These are phyloP conservation scores for Priceomyces carsonii DNA, from an alignment of 805 yeast species.

Conservation along the genomic window DNA sequence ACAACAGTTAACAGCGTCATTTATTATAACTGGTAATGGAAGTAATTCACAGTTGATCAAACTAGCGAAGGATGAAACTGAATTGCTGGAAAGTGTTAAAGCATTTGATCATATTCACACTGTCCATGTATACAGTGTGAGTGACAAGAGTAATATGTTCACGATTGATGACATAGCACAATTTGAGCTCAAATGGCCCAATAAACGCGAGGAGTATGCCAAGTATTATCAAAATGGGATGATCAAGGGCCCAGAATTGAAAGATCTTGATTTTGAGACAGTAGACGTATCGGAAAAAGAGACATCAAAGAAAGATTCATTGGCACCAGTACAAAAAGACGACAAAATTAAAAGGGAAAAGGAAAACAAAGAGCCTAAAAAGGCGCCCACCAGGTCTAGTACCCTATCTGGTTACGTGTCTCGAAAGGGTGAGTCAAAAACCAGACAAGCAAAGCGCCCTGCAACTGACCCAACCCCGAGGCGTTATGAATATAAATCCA, in stretches of 20 bases:
- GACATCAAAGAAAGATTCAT: constrained; percentile 11
- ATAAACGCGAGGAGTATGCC: constrained; percentile 14
- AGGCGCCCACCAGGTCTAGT: constrained; percentile 7
- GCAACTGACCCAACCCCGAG: constrained; percentile 13
- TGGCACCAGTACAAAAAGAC: constrained; percentile 4
- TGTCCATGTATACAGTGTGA: constrained; percentile 42
- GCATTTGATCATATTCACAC: constrained; percentile 29
- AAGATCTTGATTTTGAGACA: neutral
- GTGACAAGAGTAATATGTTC: constrained; percentile 4
- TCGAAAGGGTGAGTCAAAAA: constrained; percentile 16
- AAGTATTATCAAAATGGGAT: constrained; percentile 29
- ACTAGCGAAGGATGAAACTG: constrained; percentile 21
- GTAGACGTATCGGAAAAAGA: constrained; percentile 5
- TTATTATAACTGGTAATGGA: constrained; percentile 40
- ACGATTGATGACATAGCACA: constrained; percentile 4
- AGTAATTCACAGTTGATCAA: constrained; percentile 17
- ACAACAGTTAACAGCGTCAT: constrained; percentile 39
- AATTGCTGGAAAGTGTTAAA: constrained; percentile 22
- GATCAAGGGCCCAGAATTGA: constrained; percentile 31
- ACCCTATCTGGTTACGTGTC: constrained; percentile 17
- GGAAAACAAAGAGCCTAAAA: constrained; percentile 17
- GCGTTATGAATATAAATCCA: constrained; percentile 33
- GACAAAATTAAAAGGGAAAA: constrained; percentile 16
- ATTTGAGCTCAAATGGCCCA: constrained; percentile 15
- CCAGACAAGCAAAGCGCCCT: constrained; percentile 11